These are phyloP conservation scores for Calonectria leucothoes DNA, from an alignment of 2,329 filamentous ascomycete species.

Conservation along the genomic window DNA sequence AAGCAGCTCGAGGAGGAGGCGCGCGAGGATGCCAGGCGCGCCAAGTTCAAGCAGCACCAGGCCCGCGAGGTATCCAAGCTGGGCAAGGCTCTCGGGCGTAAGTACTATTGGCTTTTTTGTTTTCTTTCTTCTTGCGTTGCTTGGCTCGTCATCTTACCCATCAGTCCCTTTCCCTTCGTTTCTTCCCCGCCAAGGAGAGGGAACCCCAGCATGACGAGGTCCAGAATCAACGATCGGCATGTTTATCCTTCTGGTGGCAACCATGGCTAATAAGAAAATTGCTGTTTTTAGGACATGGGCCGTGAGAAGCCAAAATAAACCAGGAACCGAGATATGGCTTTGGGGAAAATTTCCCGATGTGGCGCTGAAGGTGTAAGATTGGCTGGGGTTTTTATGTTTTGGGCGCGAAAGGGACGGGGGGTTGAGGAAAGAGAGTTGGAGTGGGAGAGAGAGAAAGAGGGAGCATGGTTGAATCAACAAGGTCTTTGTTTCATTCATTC, in stretches of 20 bases:
- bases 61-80: conserved; percentile 74
- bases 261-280: conserved; percentile 11
- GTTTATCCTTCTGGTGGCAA: conserved; percentile 1
- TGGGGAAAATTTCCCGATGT: conserved; percentile 9
- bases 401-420: not conserved
- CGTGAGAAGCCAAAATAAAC: not conserved
- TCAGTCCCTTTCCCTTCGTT: no score
- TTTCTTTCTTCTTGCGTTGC: not conserved
- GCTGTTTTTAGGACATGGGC: conserved; percentile 23
- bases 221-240: not conserved
- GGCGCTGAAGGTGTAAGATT: conserved; percentile 9
- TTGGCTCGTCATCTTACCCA: not conserved
- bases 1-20: conserved; percentile 73
- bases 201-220: not conserved
- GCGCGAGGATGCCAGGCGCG: conserved; percentile 71
- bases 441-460: not conserved
- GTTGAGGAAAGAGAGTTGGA: not conserved
- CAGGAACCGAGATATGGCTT: conserved; percentile 3
- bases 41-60: conserved; percentile 76
- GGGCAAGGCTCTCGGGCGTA: conserved; percentile 76
- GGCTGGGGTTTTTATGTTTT: not conserved
- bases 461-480: not conserved
- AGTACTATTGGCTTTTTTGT: conserved; percentile 46
- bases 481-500: not conserved
- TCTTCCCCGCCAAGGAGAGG: not conserved